Evolutionary conservation across 441 rosid genomes (phyloP).

Genomic region (Populus tomentosa): DNA sequence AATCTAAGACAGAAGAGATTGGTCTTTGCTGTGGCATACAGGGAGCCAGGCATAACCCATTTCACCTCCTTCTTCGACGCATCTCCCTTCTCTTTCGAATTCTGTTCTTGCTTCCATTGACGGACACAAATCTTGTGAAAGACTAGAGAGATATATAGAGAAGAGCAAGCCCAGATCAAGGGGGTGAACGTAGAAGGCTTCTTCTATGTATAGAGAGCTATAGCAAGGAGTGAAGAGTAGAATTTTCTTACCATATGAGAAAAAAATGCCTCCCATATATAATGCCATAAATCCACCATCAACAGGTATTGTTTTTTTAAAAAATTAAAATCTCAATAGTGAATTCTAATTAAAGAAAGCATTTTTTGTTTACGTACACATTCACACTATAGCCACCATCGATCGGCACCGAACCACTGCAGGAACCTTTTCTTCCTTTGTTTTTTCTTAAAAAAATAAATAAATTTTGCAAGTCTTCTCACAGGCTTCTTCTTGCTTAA

Average conservation of each 20-base stretch:
- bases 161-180: neutral
- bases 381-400: constrained; percentile 5
- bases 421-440: neutral
- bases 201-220: neutral
- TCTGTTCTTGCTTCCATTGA: neutral
- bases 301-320: no score
- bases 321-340: neutral
- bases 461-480: no score
- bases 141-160: neutral
- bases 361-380: neutral
- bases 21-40: constrained; percentile 55
- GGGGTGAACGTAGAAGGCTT: neutral
- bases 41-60: constrained; percentile 62
- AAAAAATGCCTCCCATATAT: neutral
- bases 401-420: constrained; percentile 1
- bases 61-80: constrained; percentile 4
- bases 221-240: neutral
- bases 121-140: neutral
- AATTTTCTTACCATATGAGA: neutral
- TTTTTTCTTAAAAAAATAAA: no score
- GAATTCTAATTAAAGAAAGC: neutral
- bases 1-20: constrained; percentile 23
- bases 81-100: neutral
- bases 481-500: neutral
- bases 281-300: neutral